Percentiles rank a stretch among this genome's conserved stretches.
phyloP scores from a whole-genome alignment of 306 rosid genomes.

The Sicyos edulis region DNA sequence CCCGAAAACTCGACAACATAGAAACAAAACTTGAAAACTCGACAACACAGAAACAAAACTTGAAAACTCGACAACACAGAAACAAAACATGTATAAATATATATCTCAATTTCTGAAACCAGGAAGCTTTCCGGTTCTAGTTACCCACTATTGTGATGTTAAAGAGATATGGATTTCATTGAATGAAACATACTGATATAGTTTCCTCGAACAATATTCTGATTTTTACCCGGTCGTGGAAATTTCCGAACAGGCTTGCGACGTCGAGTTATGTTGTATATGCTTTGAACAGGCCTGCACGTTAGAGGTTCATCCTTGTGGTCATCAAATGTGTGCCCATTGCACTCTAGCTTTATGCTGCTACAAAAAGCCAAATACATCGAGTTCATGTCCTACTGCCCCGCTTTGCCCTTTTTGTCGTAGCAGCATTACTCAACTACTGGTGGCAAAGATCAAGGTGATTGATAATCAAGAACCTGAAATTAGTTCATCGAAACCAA shows the following conservation, averaged over 20 bases:
- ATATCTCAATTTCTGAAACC: neutral
- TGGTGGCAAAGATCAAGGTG: conserved; percentile 44
- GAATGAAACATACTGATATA: neutral
- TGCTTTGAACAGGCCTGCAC: conserved; percentile 88
- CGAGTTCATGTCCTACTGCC: conserved; percentile 35
- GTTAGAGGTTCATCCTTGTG: conserved; percentile 74
- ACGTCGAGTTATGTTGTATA: conserved; percentile 70
- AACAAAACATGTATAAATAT: no score
- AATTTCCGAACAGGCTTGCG: conserved; percentile 42
- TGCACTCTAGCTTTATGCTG: conserved; percentile 85
- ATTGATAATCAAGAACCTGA: conserved; percentile 46
- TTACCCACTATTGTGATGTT: neutral
- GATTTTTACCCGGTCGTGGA: neutral
- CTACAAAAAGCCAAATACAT: conserved; percentile 68
- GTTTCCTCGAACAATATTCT: neutral
- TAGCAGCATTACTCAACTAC: conserved; percentile 53
- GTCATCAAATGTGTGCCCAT: conserved; percentile 93
- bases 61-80: neutral
- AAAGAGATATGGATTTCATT: neutral
- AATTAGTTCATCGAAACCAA: conserved; percentile 49
- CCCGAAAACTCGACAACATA: neutral
- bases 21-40: neutral
- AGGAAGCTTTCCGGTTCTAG: neutral
- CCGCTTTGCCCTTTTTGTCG: conserved; percentile 86
- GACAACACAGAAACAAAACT: neutral